phyloP scores from a whole-genome alignment of 345 rosid genomes.

The Brassica incana region DNA sequence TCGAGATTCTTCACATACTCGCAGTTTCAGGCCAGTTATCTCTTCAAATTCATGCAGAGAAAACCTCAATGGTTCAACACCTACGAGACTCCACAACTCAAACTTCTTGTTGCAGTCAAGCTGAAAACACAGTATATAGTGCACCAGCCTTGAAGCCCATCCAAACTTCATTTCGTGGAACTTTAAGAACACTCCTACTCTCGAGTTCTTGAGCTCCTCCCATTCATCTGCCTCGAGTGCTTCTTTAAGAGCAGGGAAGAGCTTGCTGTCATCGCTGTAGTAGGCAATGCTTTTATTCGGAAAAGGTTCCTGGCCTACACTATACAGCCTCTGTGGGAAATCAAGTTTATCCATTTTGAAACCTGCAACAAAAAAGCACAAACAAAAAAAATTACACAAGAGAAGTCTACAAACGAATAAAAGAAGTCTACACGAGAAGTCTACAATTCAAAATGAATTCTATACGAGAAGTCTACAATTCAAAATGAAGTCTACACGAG shows the following conservation, averaged over 20 bases:
- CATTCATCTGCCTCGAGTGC: neutral
- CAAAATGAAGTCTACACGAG: neutral
- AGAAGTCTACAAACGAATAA: neutral
- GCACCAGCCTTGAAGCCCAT: neutral
- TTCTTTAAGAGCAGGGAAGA: neutral
- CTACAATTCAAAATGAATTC: neutral
- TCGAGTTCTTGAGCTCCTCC: neutral
- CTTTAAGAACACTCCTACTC: neutral
- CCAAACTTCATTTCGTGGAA: neutral
- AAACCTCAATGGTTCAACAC: neutral
- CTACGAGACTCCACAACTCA: neutral
- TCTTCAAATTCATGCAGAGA: neutral
- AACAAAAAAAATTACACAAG: neutral
- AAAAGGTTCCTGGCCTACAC: too few relatives aligned
- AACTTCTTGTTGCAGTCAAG: neutral
- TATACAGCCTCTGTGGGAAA: too few relatives aligned
- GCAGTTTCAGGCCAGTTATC: neutral
- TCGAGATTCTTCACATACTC: neutral
- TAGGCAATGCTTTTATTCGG: too few relatives aligned
- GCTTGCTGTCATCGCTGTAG: neutral
- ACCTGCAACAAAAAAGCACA: neutral
- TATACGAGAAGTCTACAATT: too few relatives aligned
- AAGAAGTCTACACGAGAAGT: neutral
- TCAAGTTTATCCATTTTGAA: too few relatives aligned
- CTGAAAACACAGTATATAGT: neutral